phyloP scores from a whole-genome alignment of 2,329 filamentous ascomycete genomes.

The Aspergillus neoniger region DNA sequence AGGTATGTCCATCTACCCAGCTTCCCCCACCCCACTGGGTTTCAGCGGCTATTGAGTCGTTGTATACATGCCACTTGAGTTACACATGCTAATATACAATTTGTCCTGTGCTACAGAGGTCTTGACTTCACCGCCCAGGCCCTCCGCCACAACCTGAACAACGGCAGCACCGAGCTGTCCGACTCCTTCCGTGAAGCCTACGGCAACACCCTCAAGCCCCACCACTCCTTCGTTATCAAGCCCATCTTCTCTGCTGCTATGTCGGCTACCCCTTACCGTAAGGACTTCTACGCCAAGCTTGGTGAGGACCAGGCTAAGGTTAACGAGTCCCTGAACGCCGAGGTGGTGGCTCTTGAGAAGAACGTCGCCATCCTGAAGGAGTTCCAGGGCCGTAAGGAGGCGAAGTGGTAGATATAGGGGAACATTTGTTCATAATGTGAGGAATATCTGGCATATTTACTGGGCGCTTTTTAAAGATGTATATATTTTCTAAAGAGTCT shows the following conservation, averaged over 20 bases:
- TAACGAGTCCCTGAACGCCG: slow-evolving; percentile 63
- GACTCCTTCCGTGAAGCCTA: slow-evolving; percentile 87
- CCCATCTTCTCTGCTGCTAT: slow-evolving; percentile 92
- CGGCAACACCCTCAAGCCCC: slow-evolving; percentile 80
- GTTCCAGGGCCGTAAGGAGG: slow-evolving; percentile 60
- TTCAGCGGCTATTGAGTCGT: background rate
- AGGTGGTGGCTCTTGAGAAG: slow-evolving; percentile 76
- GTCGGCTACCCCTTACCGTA: slow-evolving; percentile 87
- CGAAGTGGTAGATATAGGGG: slow-evolving; percentile 42
- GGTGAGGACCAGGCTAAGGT: slow-evolving; percentile 59
- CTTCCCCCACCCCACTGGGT: background rate
- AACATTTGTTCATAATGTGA: slow-evolving; percentile 1
- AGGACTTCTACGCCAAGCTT: slow-evolving; percentile 89
- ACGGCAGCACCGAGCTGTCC: slow-evolving; percentile 72
- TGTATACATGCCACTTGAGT: background rate
- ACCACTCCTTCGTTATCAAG: slow-evolving; percentile 88
- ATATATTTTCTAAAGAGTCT: slow-evolving; percentile 8
- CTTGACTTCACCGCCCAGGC: slow-evolving; percentile 91
- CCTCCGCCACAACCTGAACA: slow-evolving; percentile 73
- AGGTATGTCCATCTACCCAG: slow-evolving; percentile 58
- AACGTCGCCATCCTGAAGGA: slow-evolving; percentile 73
- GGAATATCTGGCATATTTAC: slow-evolving; percentile 8
- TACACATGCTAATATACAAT: slow-evolving; percentile 8
- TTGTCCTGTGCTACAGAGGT: slow-evolving; percentile 57
- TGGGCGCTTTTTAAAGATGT: slow-evolving; percentile 9